Evolutionary conservation across 805 yeast genomes (phyloP).

Genomic region (Ogataea populi-albae): DNA sequence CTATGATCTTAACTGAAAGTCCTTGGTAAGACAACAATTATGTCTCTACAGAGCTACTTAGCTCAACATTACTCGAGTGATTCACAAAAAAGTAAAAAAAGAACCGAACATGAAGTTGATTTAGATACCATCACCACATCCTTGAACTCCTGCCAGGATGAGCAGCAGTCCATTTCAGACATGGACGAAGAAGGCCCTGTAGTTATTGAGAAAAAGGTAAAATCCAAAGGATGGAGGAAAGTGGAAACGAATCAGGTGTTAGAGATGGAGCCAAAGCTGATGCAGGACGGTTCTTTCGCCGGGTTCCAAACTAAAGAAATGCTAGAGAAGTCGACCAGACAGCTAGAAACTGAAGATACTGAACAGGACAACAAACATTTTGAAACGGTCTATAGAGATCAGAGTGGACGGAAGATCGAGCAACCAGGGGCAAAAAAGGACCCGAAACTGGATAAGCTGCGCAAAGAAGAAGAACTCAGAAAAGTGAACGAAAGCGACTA

Average conservation of each 20-base stretch:
- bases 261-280: constrained; percentile 10
- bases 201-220: constrained; percentile 11
- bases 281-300: constrained; percentile 25
- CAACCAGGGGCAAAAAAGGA: constrained; percentile 4
- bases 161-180: constrained; percentile 8
- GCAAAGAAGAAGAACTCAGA: constrained; percentile 23
- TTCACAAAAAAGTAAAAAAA: no score
- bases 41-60: no score
- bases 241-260: constrained; percentile 21
- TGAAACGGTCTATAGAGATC: constrained; percentile 57
- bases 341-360: constrained; percentile 28
- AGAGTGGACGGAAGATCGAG: constrained; percentile 44
- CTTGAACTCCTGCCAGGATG: no score
- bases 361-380: constrained; percentile 7
- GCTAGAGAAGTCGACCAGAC: constrained; percentile 34
- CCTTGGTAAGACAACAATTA: no score
- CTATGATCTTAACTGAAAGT: no score
- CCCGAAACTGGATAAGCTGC: constrained; percentile 16
- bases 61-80: no score
- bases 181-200: constrained; percentile 24
- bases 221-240: constrained; percentile 23
- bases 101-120: no score
- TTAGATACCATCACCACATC: no score
- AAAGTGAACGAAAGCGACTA: constrained; percentile 38
- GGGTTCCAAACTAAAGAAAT: constrained; percentile 49